A percentile compares a stretch with the other conserved stretches of the same genome.
phyloP scores from a whole-genome alignment of 164 flowering plant species.

The Hamamelis virginiana region DNA sequence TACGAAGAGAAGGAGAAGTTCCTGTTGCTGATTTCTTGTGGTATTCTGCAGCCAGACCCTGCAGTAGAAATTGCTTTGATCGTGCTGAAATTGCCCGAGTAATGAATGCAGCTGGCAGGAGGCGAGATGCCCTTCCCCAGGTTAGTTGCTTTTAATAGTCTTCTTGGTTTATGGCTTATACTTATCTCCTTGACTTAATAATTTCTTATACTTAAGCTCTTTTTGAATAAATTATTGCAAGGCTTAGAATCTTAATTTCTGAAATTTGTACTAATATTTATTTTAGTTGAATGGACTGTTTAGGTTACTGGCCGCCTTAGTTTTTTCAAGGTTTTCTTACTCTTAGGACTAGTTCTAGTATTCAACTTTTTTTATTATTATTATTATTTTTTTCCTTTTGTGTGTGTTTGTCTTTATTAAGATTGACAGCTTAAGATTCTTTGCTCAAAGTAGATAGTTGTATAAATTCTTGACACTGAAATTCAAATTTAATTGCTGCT shows the following conservation, averaged over 20 bases:
- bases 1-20: conserved; percentile 89
- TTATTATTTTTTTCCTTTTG: too few relatives aligned
- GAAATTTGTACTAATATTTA: neutral
- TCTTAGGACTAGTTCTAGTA: too few relatives aligned
- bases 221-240: neutral
- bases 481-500: too few relatives aligned
- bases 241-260: neutral
- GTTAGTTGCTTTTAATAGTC: conserved; percentile 31
- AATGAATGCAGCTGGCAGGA: conserved; percentile 97
- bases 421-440: too few relatives aligned
- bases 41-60: conserved; percentile 96
- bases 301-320: too few relatives aligned
- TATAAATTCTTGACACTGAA: too few relatives aligned
- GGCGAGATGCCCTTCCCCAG: conserved; percentile 92
- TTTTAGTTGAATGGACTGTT: neutral
- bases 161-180: neutral
- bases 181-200: neutral
- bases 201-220: neutral
- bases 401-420: too few relatives aligned
- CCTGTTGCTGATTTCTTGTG: conserved; percentile 96
- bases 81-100: conserved; percentile 98
- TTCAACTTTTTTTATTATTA: too few relatives aligned
- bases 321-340: too few relatives aligned
- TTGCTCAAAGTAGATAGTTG: too few relatives aligned
- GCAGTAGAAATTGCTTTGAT: conserved; percentile 91